Conservation (phyloP, 2,329 filamentous ascomycete genomes). For the Zarea fungicola region DNA sequence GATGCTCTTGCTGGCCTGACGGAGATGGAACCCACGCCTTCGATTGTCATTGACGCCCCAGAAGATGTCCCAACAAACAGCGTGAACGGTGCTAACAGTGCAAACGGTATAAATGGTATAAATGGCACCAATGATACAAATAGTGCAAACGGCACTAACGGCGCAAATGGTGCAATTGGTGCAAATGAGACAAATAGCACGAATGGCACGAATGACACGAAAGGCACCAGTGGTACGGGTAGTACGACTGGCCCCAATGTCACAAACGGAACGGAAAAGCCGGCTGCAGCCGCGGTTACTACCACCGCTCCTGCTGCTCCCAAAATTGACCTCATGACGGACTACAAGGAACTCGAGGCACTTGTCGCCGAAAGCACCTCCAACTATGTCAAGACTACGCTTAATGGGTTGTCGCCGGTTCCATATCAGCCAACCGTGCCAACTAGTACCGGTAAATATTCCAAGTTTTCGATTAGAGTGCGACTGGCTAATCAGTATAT, state of each 20-base stretch:
- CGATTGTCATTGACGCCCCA: constrained; percentile 7
- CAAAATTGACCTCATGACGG: constrained; percentile 28
- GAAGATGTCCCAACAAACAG: background rate
- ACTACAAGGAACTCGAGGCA: constrained; percentile 39
- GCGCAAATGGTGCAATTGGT: constrained; percentile 15
- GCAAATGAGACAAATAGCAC: background rate
- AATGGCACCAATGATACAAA: constrained; percentile 22
- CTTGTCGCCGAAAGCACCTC: constrained; percentile 40
- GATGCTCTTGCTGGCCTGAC: constrained; percentile 34
- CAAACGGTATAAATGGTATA: constrained; percentile 10
- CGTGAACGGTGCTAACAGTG: background rate
- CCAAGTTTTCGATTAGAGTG: background rate
- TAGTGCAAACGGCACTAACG: constrained; percentile 22
- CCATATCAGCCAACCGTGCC: constrained; percentile 39
- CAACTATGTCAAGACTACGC: constrained; percentile 40
- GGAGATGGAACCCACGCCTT: constrained; percentile 20
- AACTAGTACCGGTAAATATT: constrained; percentile 31
- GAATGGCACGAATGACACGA: background rate
- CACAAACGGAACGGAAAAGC: constrained; percentile 26
- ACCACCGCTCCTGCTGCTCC: background rate
- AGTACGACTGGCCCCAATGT: constrained; percentile 7
- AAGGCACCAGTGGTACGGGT: background rate
- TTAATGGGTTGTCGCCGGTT: constrained; percentile 37
- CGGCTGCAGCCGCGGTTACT: constrained; percentile 5
- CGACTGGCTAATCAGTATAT: constrained; percentile 9